Conservation (phyloP, 345 rosid species). For the Tarenaya hassleriana region DNA sequence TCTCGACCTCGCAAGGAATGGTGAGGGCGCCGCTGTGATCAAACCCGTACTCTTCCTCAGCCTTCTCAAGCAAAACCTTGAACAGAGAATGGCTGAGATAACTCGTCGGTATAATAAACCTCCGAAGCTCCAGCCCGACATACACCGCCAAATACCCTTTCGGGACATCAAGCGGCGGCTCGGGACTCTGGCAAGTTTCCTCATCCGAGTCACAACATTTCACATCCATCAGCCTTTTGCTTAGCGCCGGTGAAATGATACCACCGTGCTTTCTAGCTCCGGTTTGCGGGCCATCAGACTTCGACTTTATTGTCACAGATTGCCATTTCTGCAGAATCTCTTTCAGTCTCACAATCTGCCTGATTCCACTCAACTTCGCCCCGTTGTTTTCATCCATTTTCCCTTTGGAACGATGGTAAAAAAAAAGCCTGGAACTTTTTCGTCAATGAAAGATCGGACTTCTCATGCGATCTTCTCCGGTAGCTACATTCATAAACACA, state of each 20-base stretch:
- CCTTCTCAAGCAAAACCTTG: slow-evolving; percentile 79
- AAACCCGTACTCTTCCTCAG: slow-evolving; percentile 90
- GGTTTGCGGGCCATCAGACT: slow-evolving; percentile 24
- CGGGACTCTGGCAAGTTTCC: slow-evolving; percentile 67
- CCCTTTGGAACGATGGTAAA: slow-evolving; percentile 20
- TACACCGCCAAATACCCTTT: slow-evolving; percentile 88
- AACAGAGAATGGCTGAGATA: slow-evolving; percentile 83
- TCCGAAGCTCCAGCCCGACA: slow-evolving; percentile 82
- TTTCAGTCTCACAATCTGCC: slow-evolving; percentile 76
- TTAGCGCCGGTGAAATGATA: slow-evolving; percentile 40
- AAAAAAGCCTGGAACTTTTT: slow-evolving; percentile 25
- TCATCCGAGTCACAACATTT: slow-evolving; percentile 70
- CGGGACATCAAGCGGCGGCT: slow-evolving; percentile 73
- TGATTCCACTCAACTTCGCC: slow-evolving; percentile 59
- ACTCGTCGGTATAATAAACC: slow-evolving; percentile 85
- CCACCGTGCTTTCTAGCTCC: slow-evolving; percentile 21
- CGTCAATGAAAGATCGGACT: slow-evolving; percentile 31
- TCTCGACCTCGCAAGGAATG: slow-evolving; percentile 93
- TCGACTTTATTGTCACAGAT: slow-evolving; percentile 51
- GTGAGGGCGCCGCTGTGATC: slow-evolving; percentile 81
- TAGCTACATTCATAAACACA: slow-evolving; percentile 11
- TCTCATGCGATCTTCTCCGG: slow-evolving; percentile 42
- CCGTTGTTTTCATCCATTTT: slow-evolving; percentile 63
- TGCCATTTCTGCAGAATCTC: slow-evolving; percentile 94
- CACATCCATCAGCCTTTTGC: slow-evolving; percentile 43